Evolutionary conservation across 352 stramenopile species (phyloP).

Genomic region (Pseudoperonospora humuli): DNA sequence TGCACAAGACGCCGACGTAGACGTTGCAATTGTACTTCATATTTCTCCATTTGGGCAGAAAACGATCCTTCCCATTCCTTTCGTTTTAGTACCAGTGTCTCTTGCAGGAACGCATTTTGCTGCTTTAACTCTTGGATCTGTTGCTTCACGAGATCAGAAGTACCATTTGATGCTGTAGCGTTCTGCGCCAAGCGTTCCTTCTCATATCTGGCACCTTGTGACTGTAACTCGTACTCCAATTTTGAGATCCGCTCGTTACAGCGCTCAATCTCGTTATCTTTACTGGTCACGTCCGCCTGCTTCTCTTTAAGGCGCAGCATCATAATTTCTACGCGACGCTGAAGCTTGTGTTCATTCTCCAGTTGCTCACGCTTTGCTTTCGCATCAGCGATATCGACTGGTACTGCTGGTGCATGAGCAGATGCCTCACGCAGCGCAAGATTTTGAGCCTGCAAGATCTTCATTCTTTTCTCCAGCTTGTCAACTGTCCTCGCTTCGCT

Average conservation of each 20-base stretch:
- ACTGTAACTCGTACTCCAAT: conserved; percentile 30
- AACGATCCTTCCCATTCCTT: conserved; percentile 55
- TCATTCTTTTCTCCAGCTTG: conserved; percentile 58
- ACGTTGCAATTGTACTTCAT: conserved; percentile 45
- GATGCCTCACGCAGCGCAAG: conserved; percentile 55
- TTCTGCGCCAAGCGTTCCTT: conserved; percentile 12
- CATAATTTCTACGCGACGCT: conserved; percentile 59
- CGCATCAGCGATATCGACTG: conserved; percentile 1
- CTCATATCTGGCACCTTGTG: conserved; percentile 14
- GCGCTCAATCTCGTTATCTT: conserved; percentile 36
- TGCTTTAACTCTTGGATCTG: conserved; percentile 36
- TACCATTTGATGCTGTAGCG: not conserved
- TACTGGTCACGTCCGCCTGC: conserved; percentile 36
- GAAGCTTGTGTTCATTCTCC: conserved; percentile 62
- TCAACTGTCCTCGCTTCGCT: conserved; percentile 39
- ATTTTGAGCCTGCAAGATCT: conserved; percentile 74
- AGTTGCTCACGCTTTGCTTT: conserved; percentile 28
- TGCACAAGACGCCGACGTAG: conserved; percentile 36
- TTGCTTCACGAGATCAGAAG: conserved; percentile 8
- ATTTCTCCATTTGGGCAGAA: conserved; percentile 40
- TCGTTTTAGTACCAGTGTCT: conserved; percentile 51
- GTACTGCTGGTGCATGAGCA: not conserved
- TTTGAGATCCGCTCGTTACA: conserved; percentile 26
- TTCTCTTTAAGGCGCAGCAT: conserved; percentile 65
- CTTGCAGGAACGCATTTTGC: conserved; percentile 51